A percentile compares a stretch with the other conserved stretches of the same genome.
phyloP scores from a whole-genome alignment of 1,284 basidiomycete species.

The Naganishia cerealis region DNA sequence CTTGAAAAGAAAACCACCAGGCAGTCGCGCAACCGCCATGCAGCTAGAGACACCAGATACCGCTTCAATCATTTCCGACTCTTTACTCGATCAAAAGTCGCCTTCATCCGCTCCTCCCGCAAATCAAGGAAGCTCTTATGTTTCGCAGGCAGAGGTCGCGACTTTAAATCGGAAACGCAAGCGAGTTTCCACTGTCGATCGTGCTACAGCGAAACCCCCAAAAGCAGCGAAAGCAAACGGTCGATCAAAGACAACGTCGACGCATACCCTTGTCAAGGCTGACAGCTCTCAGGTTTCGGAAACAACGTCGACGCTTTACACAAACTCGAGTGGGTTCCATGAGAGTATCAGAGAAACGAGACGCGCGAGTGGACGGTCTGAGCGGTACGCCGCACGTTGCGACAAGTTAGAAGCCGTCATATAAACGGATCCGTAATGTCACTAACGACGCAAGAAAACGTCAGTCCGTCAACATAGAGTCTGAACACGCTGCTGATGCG shows the following conservation, averaged over 20 bases:
- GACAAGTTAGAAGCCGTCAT: constrained; percentile 17
- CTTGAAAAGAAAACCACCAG: not conserved
- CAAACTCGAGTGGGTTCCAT: not conserved
- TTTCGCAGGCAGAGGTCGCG: not conserved
- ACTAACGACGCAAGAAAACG: not conserved
- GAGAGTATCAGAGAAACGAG: not conserved
- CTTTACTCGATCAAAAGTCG: not conserved
- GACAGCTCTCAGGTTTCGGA: not conserved
- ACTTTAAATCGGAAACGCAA: not conserved
- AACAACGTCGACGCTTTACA: not conserved
- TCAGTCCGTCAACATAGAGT: not conserved
- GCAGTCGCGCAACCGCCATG: not conserved
- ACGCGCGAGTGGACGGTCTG: not conserved
- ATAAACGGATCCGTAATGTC: not conserved
- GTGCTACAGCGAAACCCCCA: not conserved
- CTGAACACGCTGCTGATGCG: not conserved
- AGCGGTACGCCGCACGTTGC: constrained; percentile 19
- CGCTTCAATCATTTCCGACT: constrained; percentile 8
- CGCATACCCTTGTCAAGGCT: not conserved
- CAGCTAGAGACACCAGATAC: not conserved
- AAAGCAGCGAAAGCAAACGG: not conserved
- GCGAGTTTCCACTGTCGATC: not conserved
- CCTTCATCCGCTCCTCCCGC: not conserved
- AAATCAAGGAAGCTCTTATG: not conserved
- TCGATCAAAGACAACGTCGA: not conserved